Percentiles rank a stretch among this genome's conserved stretches.
Conservation (phyloP, 148 eudicot genomes). For the Mesembryanthemum crystallinum region DNA sequence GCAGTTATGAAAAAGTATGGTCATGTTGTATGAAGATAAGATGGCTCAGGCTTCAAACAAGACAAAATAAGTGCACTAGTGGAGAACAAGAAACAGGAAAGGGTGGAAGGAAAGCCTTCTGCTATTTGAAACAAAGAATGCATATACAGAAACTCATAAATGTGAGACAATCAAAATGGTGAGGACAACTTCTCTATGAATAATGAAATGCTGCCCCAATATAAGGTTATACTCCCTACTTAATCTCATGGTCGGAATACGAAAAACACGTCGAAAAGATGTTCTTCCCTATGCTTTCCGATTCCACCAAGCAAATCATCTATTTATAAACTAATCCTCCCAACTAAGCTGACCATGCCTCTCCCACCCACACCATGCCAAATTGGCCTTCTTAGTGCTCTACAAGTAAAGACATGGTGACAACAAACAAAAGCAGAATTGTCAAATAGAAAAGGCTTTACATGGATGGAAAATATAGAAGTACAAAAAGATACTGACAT, state of each 20-base stretch:
- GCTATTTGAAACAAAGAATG: too few relatives aligned
- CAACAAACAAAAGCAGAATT: background rate
- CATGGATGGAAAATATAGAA: background rate
- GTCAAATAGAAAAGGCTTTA: background rate
- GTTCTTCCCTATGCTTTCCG: background rate
- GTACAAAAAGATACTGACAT: background rate
- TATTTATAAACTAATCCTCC: background rate
- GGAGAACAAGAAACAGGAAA: too few relatives aligned
- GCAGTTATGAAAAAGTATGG: too few relatives aligned
- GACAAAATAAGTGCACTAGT: background rate
- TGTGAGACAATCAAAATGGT: too few relatives aligned
- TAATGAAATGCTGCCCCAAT: background rate
- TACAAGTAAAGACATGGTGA: background rate
- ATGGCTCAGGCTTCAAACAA: background rate
- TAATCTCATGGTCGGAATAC: background rate
- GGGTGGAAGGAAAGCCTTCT: too few relatives aligned
- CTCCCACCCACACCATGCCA: background rate
- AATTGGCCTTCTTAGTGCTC: too few relatives aligned
- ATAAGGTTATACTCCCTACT: background rate
- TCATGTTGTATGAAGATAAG: too few relatives aligned
- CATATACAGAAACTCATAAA: too few relatives aligned
- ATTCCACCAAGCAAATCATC: background rate
- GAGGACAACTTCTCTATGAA: background rate
- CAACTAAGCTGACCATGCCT: too few relatives aligned
- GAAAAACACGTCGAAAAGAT: too few relatives aligned